A percentile compares a stretch with the other conserved stretches of the same genome.
Evolutionary conservation across 306 rosid genomes (phyloP).

Genomic region (Herpetospermum pedunculosum): DNA sequence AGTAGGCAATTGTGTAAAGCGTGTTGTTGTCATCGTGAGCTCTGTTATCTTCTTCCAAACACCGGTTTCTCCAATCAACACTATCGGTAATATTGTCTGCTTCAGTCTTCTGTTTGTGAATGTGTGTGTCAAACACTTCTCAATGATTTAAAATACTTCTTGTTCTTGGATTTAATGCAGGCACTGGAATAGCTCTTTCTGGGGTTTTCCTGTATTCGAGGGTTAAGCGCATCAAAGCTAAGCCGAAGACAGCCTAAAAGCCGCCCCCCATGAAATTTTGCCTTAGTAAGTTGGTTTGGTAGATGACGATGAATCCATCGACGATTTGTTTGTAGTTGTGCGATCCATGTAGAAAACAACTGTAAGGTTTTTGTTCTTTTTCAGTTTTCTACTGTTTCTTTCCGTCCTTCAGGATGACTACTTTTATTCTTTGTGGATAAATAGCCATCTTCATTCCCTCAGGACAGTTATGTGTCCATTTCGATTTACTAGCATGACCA

Average conservation of each 20-base stretch:
- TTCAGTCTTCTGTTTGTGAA: constrained; percentile 9
- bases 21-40: constrained; percentile 93
- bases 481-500: neutral
- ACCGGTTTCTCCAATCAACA: constrained; percentile 66
- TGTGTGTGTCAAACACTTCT: neutral
- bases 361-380: neutral
- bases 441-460: neutral
- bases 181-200: constrained; percentile 79
- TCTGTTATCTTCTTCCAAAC: constrained; percentile 85
- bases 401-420: constrained; percentile 9
- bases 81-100: constrained; percentile 48
- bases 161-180: constrained; percentile 26
- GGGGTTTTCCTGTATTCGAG: constrained; percentile 94
- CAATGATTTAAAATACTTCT: neutral
- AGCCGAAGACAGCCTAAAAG: constrained; percentile 58
- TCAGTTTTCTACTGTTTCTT: constrained; percentile 4
- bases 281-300: constrained; percentile 1
- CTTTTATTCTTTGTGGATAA: constrained; percentile 9
- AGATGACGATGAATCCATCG: neutral
- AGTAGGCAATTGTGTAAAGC: constrained; percentile 82
- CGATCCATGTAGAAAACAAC: constrained; percentile 18
- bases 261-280: constrained; percentile 20
- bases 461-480: neutral
- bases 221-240: constrained; percentile 68
- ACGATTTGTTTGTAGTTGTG: constrained; percentile 24